phyloP scores from a whole-genome alignment of 176 grass and related monocot genomes.

The Thinopyrum elongatum region DNA sequence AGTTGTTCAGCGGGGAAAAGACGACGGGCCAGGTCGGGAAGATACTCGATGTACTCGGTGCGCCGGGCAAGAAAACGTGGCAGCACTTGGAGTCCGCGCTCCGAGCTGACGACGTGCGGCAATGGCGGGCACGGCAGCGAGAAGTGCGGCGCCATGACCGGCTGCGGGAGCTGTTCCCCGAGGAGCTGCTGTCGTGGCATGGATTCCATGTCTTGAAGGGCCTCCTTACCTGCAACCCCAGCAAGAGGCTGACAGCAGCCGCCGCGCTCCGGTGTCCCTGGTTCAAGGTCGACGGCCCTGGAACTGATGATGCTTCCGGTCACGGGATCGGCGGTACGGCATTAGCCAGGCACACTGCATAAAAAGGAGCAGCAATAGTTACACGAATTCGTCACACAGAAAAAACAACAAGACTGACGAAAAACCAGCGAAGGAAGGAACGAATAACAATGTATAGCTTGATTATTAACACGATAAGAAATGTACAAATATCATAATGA shows the following conservation, averaged over 20 bases:
- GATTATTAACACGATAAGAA: not conserved
- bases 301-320: not conserved
- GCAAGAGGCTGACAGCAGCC: conserved; percentile 27
- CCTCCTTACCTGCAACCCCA: conserved; percentile 38
- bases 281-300: conserved; percentile 12
- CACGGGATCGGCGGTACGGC: not conserved
- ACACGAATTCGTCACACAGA: not conserved
- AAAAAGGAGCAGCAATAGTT: not conserved
- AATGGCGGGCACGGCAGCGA: not conserved
- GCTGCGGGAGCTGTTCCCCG: conserved; percentile 13
- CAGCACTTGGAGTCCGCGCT: not conserved
- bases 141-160: not conserved
- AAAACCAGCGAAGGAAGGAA: not conserved
- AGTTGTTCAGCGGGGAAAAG: not conserved
- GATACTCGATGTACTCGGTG: conserved; percentile 11
- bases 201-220: conserved; percentile 26
- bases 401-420: not conserved
- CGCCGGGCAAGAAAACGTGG: not conserved
- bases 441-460: not conserved
- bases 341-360: not conserved
- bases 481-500: not conserved
- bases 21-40: conserved; percentile 2
- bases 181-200: conserved; percentile 1
- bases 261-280: conserved; percentile 22
- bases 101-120: not conserved